Percentiles rank a stretch among this genome's conserved stretches.
phyloP scores from a whole-genome alignment of 805 yeast genomes.

The Yarrowia divulgata region DNA sequence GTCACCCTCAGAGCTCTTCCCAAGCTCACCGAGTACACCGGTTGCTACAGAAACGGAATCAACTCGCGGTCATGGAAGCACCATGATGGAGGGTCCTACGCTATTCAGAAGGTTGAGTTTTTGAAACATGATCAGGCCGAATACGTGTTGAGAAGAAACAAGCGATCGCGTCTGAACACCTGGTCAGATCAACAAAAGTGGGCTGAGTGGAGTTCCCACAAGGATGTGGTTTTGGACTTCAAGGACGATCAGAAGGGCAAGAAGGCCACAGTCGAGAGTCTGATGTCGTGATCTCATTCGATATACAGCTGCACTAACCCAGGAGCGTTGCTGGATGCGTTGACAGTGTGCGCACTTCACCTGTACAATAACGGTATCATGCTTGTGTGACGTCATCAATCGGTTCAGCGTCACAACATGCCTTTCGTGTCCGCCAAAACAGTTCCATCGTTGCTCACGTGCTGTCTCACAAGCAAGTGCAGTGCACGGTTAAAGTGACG shows the following conservation, averaged over 20 bases:
- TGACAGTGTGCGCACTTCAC: not conserved
- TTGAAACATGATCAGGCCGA: constrained; percentile 49
- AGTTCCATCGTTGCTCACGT: not conserved
- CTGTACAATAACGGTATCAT: not conserved
- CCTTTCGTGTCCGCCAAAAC: no score
- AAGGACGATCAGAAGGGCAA: constrained; percentile 16
- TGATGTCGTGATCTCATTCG: not conserved
- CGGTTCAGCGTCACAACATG: no score
- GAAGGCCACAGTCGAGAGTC: constrained; percentile 10
- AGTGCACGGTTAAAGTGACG: not conserved
- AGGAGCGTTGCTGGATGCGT: no score
- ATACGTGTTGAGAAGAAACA: constrained; percentile 46
- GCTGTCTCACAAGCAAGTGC: not conserved
- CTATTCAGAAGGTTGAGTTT: constrained; percentile 61
- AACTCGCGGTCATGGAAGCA: constrained; percentile 77
- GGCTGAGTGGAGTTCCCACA: constrained; percentile 38
- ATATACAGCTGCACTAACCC: no score
- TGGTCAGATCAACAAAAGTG: constrained; percentile 44
- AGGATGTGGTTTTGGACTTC: constrained; percentile 39
- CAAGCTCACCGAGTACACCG: constrained; percentile 65
- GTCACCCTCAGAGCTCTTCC: constrained; percentile 74
- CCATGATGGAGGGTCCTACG: constrained; percentile 83
- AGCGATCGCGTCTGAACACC: constrained; percentile 50
- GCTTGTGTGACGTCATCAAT: no score
- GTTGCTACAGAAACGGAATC: constrained; percentile 71